Evolutionary conservation across 1,284 basidiomycete species (phyloP).

Genomic region (Leccinum variabile): DNA sequence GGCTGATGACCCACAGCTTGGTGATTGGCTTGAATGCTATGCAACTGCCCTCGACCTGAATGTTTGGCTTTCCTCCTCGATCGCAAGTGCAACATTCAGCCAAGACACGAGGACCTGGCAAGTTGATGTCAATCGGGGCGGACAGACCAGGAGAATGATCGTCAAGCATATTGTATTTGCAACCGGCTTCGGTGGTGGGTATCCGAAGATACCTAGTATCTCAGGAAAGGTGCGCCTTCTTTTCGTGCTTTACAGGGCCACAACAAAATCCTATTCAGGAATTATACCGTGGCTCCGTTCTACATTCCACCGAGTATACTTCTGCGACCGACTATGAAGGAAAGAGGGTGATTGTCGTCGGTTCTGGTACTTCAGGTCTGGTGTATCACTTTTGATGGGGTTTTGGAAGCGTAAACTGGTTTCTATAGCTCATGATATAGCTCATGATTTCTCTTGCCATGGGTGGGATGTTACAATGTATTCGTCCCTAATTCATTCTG

Average conservation of each 20-base stretch:
- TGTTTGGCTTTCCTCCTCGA: constrained; percentile 45
- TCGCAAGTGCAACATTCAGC: constrained; percentile 38
- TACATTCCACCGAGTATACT: constrained; percentile 42
- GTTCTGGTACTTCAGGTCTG: constrained; percentile 29
- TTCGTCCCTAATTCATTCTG: neutral
- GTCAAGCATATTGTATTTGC: constrained; percentile 41
- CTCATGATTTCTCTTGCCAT: constrained; percentile 23
- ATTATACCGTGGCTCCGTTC: constrained; percentile 18
- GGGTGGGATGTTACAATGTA: constrained; percentile 30
- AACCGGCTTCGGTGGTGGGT: constrained; percentile 40
- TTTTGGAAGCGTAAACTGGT: neutral
- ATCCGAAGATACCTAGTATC: constrained; percentile 35
- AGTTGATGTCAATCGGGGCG: constrained; percentile 30
- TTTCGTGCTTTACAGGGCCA: neutral
- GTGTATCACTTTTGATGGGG: neutral
- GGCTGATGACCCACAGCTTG: constrained; percentile 38
- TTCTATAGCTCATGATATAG: constrained; percentile 31
- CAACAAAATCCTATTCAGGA: constrained; percentile 16
- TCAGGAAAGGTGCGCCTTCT: constrained; percentile 20
- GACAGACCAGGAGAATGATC: constrained; percentile 26
- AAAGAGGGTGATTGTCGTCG: constrained; percentile 30
- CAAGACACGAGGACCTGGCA: constrained; percentile 36
- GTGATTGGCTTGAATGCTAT: constrained; percentile 17
- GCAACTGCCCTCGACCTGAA: constrained; percentile 42
- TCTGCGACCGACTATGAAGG: constrained; percentile 33